Base-by-base conservation (phyloP, 2,329 filamentous ascomycete genomes). In the Sclerotinia sclerotiorum region DNA sequence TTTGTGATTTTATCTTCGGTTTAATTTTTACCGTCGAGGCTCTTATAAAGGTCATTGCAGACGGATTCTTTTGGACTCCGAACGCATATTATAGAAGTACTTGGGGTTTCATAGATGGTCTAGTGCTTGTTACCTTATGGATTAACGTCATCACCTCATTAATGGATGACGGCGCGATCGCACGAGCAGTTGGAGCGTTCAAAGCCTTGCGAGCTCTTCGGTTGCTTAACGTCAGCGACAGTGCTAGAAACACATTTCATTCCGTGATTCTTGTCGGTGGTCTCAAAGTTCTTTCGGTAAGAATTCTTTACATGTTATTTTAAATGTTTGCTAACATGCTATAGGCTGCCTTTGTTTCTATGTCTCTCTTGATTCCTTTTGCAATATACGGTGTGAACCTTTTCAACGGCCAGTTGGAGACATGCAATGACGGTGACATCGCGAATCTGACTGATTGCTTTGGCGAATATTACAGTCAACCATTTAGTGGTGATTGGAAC, bases 1-100 rank as follows among this genome's bases (percentile, higher is more conserved):
- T 92, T 87, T 92, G 92, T 17, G 95, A 99, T 78, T 84, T 96
- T 79, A 90, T 91, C 8, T 99, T 99, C 77, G 93, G 94, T 2
- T 79, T 90, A 1, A 80, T 99, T 19, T 99, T 99, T 80, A 91
- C 90, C 0, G 77, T 92, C 8, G 95, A 99, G 79, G 93, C 94
- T 0, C 76, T 88, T 7, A 94, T 99, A 81, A 99, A 99, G 79
- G 89, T 97, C 67, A 88, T 99, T 74, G 95, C 95, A 0, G 95
- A 99, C 80, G 95, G 95, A 10, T 91, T 97, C 74, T 91, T 97
- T 78, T 98, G 92, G 87, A 97, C 95, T 0, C 95, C 95, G 0
- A 97, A 99, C 79, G 96, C 96, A 3, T 99, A 97, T 77, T 93
- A 97, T 78, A 89, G 95, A 74, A 94, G 94, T 76, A 94, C 94